Evolutionary conservation across 2,329 filamentous ascomycete species (phyloP), one percentile per base, ranked within the genome.

Genomic region (Penicillium sp.): DNA sequence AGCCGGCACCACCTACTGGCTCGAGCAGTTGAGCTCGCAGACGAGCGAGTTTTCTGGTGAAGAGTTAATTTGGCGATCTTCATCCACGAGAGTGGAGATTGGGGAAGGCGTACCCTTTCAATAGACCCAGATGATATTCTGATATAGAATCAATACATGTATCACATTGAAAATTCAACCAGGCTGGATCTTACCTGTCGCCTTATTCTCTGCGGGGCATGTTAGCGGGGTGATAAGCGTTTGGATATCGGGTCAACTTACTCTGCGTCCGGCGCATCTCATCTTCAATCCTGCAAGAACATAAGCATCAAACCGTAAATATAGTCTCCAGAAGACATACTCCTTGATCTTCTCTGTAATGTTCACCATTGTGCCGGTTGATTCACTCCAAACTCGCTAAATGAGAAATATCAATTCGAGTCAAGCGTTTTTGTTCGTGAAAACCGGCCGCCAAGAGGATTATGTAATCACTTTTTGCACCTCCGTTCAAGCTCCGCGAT

Each of bases 331-430:
- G 24, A 14, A 43, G 42, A 55, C 19, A 11, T 79, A 96, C 93
- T 98, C 95, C 84, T 99, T 99, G 82, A 99, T 99, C 85, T 96
- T 98, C 55, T 99, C 96, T 65, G 95, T 98, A 66, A 99, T 99
- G 82, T 98, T 98, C 78, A 98, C 95, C 95, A 99, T 99, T 71
- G 72, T 79, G 74, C 48, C 70, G 64, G 65, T 68, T 56, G 26
- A 13, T 50, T 42, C 39, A 22, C 19, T 42, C 39, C 19, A 42
- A 42, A 42, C 39, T 42, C 19, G 39, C 39, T 42, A 21, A 42
- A 22, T 22, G 19, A 22, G 19, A 42, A 42, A 42, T 42, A 42
- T 42, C 39, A 42, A 22, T 42, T 42, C 39, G 19, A 42, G 19
- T 42, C 22, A 11, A 22, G 39, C 39, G 39, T 42, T 42, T 42